Conservation (phyloP, 2,329 filamentous ascomycete genomes). For the Meredithiella fracta region DNA sequence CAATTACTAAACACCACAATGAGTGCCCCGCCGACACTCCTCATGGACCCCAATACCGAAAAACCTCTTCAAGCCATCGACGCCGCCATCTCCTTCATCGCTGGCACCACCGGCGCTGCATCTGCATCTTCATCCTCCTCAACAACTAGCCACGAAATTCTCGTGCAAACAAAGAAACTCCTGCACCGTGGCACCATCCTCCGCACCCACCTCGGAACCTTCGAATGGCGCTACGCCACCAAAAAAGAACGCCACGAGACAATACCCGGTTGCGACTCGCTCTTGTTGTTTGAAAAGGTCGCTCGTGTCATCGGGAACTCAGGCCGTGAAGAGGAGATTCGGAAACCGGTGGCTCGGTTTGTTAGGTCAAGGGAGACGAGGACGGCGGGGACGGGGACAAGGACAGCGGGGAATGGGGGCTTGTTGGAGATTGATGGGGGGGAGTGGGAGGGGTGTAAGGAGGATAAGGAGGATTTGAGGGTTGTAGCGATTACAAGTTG, state of each 20-base stretch:
- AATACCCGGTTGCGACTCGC: conserved; percentile 22
- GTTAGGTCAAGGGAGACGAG: conserved; percentile 26
- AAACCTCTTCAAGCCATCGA: conserved; percentile 7
- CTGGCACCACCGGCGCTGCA: background rate
- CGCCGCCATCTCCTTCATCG: conserved; percentile 9
- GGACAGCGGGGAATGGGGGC: conserved; percentile 34
- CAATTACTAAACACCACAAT: conserved; percentile 7
- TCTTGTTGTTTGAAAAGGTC: conserved; percentile 36
- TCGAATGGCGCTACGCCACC: conserved; percentile 40
- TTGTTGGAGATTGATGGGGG: conserved; percentile 28
- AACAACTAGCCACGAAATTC: conserved; percentile 10
- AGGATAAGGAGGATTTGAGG: conserved; percentile 17
- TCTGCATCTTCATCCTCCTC: conserved; percentile 7
- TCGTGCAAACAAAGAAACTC: conserved; percentile 19
- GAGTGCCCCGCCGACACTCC: background rate
- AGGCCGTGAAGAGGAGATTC: conserved; percentile 19
- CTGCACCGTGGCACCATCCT: conserved; percentile 27
- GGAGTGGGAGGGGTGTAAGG: conserved; percentile 22
- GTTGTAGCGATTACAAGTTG: conserved; percentile 39
- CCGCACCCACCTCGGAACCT: conserved; percentile 31
- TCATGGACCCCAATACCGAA: conserved; percentile 14
- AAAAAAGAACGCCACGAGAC: conserved; percentile 28
- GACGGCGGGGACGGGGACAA: conserved; percentile 23
- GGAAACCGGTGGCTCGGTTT: conserved; percentile 26
- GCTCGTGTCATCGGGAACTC: conserved; percentile 20